Percentiles rank a stretch among this genome's conserved stretches.
phyloP scores from a whole-genome alignment of 176 grass and related monocot genomes.

The Musa schizocarpa region DNA sequence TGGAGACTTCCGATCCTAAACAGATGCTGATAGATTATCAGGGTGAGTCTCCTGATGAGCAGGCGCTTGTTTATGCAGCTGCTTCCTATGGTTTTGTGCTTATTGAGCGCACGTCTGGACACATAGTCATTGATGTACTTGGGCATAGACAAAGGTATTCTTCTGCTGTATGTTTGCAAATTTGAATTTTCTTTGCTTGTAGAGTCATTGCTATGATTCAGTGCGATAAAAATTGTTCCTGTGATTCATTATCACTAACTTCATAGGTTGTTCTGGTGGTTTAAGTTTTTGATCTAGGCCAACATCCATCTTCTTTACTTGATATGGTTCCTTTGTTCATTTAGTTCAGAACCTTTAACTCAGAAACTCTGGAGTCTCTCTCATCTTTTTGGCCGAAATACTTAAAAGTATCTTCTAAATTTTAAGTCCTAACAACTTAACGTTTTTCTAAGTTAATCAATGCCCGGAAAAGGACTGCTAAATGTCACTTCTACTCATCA shows the following conservation, averaged over 20 bases:
- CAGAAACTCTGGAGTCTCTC: background rate
- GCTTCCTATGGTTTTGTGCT: constrained; percentile 84
- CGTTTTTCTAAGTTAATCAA: background rate
- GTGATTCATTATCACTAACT: background rate
- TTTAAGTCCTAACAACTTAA: background rate
- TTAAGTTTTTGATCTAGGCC: background rate
- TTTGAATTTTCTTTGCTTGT: no score
- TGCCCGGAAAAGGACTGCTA: background rate
- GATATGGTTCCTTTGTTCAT: background rate
- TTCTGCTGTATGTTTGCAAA: background rate
- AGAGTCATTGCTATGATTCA: background rate
- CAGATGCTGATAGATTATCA: constrained; percentile 65
- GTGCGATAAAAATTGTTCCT: background rate
- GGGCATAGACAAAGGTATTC: constrained; percentile 62
- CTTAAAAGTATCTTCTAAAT: background rate
- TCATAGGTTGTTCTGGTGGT: background rate
- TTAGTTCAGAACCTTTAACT: background rate
- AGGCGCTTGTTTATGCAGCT: constrained; percentile 65
- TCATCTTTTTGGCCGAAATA: background rate
- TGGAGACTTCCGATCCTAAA: constrained; percentile 30
- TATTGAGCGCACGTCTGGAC: constrained; percentile 64
- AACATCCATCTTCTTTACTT: background rate
- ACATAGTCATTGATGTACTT: constrained; percentile 69
- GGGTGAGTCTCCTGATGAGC: constrained; percentile 89
- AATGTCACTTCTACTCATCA: background rate